Conservation (phyloP, 352 stramenopile species). For the Phytophthora syringae region DNA sequence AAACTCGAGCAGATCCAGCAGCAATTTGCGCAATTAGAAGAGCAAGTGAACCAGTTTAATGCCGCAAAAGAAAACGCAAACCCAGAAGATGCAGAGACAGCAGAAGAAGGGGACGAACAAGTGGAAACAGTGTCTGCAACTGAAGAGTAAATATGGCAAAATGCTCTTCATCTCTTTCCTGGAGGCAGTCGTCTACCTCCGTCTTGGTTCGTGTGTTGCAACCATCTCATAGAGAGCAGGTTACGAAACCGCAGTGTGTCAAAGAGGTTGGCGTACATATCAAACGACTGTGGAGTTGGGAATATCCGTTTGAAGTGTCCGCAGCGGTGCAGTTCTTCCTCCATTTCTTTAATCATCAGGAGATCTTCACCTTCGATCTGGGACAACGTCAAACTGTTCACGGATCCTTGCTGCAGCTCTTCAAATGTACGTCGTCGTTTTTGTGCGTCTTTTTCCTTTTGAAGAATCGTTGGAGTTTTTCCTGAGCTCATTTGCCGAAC, state of each 20-base stretch:
- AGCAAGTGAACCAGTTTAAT: conserved; percentile 40
- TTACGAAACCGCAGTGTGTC: conserved; percentile 62
- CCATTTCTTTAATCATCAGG: conserved; percentile 57
- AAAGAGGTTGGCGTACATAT: conserved; percentile 62
- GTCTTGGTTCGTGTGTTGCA: conserved; percentile 40
- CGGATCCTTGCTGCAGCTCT: conserved; percentile 38
- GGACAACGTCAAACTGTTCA: conserved; percentile 15
- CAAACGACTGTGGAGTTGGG: conserved; percentile 57
- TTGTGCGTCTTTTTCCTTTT: conserved; percentile 25
- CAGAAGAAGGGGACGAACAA: conserved; percentile 3
- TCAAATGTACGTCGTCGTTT: conserved; percentile 40
- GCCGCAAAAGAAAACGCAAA: conserved; percentile 7
- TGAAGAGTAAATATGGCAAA: conserved; percentile 20
- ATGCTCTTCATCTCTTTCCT: conserved; percentile 52
- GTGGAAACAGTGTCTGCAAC: not conserved
- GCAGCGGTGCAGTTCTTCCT: conserved; percentile 65
- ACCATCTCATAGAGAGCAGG: conserved; percentile 66
- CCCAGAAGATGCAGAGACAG: not conserved
- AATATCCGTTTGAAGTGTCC: conserved; percentile 84
- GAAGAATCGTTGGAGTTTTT: conserved; percentile 7
- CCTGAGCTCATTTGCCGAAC: conserved; percentile 1
- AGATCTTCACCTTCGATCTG: conserved; percentile 71
- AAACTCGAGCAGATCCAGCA: conserved; percentile 54
- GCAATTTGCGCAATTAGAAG: conserved; percentile 48
- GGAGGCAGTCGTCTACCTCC: conserved; percentile 30